These are phyloP conservation scores for Penicillium cataractarum DNA, from an alignment of 495 filamentous ascomycete species.

Conservation along the genomic window DNA sequence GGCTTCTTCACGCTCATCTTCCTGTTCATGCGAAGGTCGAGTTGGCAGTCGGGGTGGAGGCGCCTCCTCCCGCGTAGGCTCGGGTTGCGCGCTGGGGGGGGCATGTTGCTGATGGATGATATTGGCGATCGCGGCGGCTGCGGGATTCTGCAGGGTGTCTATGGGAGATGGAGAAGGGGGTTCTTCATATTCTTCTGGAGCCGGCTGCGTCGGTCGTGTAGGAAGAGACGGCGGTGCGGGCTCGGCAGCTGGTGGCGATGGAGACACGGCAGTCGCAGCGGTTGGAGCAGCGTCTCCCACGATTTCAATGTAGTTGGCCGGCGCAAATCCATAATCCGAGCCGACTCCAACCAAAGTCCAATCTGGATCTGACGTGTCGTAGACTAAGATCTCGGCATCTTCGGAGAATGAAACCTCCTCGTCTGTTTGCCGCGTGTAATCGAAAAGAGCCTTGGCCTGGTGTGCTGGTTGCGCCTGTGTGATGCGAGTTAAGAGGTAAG, in stretches of 20 bases:
- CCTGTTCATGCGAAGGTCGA: conserved; percentile 47
- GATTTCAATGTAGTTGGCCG: conserved; percentile 94
- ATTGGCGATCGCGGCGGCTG: conserved; percentile 70
- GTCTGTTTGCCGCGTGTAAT: conserved; percentile 96
- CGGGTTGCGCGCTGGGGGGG: conserved; percentile 24
- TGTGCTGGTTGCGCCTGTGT: conserved; percentile 69
- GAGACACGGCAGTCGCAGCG: conserved; percentile 27
- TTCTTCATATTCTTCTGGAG: conserved; percentile 30
- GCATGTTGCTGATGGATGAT: conserved; percentile 65
- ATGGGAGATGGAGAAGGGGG: conserved; percentile 33
- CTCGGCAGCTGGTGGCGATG: conserved; percentile 32
- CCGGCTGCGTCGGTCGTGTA: conserved; percentile 35
- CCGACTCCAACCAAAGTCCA: conserved; percentile 91
- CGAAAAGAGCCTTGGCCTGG: conserved; percentile 85
- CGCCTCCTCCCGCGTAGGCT: conserved; percentile 40
- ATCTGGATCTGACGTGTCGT: conserved; percentile 89
- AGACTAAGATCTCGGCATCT: conserved; percentile 81
- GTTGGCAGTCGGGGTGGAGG: conserved; percentile 46
- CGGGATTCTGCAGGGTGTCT: conserved; percentile 60
- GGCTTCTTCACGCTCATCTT: conserved; percentile 61
- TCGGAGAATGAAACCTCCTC: conserved; percentile 96
- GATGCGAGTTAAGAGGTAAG: conserved; percentile 6
- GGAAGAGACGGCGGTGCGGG: conserved; percentile 44
- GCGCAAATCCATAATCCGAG: conserved; percentile 90
- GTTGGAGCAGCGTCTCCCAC: conserved; percentile 37